Base-by-base conservation (phyloP, 148 eudicot species). In the Rhododendron ferrugineum region DNA sequence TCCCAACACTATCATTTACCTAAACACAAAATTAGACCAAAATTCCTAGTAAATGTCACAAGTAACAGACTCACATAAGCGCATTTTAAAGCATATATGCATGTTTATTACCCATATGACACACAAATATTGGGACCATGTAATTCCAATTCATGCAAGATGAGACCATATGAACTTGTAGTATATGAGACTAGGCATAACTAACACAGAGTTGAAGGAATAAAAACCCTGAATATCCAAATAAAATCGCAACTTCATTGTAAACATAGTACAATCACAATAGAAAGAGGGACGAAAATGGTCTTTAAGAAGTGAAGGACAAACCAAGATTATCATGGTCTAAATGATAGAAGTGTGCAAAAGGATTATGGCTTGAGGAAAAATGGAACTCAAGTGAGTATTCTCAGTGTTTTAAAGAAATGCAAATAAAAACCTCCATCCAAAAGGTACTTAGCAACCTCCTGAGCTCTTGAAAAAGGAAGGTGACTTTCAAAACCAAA, bases 1-100 rank as follows among this genome's bases (percentile, higher is more conserved):
- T 95, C 79, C 99, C 99, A 83, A 96, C 99, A 64, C 92, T 89
- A 87, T 95, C 98, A 90, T 95, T 96, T 82, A 94, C 90, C 98
- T 95, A 93, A 78, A 40, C 44, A 66, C 8, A 74, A 22, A 78
- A 49, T 28, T 22, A 74, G n/a, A 47, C 40, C 36, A 3, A n/a
- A 15, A 66, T 5, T 20, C 22, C 26, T 80, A 7, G 20, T 70
- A n/a, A n/a, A 22, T 49, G 5, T 49, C 66, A 84, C 49, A 37
- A 58, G 49, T 37, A 81, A 22, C 47, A 4, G 68, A 81, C 49
- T 22, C 37, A 23, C 2, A 68, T 54, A 50, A 22, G 11, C 5
- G 52, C 78, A 70, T 7, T 22, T 36, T 15, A 9, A 74, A 32
- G 34, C 23, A 54, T 37, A 26, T 13, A 34, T 73, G 49, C 47